phyloP scores from a whole-genome alignment of 805 yeast species.

The Kodamaea neixiangensis region DNA sequence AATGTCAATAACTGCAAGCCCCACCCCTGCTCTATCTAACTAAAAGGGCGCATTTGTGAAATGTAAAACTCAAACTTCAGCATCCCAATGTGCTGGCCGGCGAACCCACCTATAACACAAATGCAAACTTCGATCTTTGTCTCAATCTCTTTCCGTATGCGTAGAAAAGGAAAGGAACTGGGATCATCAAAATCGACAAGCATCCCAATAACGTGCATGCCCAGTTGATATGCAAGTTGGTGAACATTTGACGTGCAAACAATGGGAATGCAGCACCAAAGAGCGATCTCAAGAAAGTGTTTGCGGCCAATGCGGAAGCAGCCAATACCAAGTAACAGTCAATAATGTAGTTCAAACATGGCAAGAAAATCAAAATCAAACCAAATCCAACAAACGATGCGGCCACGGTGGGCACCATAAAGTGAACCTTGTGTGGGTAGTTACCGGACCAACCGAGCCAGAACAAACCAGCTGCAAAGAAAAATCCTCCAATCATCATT shows the following conservation, averaged over 20 bases:
- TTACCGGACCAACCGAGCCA: conserved; percentile 91
- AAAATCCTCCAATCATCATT: conserved; percentile 68
- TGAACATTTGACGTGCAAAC: conserved; percentile 55
- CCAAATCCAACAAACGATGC: conserved; percentile 47
- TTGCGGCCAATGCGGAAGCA: conserved; percentile 67
- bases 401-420: conserved; percentile 64
- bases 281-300: conserved; percentile 57
- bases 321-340: conserved; percentile 60
- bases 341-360: conserved; percentile 59
- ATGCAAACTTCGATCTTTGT: conserved; percentile 19
- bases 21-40: background rate
- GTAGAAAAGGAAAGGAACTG: conserved; percentile 58
- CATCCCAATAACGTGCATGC: conserved; percentile 57
- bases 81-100: background rate
- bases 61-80: too few species aligned
- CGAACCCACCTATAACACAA: conserved; percentile 11
- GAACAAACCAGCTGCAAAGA: conserved; percentile 76
- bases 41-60: background rate
- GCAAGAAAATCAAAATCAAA: conserved; percentile 57
- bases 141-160: conserved; percentile 41
- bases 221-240: conserved; percentile 52
- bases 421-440: conserved; percentile 69
- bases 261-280: conserved; percentile 66
- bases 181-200: conserved; percentile 50
- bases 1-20: background rate